Conservation (phyloP, 2,329 filamentous ascomycete species). For the Alternaria tenuissima region DNA sequence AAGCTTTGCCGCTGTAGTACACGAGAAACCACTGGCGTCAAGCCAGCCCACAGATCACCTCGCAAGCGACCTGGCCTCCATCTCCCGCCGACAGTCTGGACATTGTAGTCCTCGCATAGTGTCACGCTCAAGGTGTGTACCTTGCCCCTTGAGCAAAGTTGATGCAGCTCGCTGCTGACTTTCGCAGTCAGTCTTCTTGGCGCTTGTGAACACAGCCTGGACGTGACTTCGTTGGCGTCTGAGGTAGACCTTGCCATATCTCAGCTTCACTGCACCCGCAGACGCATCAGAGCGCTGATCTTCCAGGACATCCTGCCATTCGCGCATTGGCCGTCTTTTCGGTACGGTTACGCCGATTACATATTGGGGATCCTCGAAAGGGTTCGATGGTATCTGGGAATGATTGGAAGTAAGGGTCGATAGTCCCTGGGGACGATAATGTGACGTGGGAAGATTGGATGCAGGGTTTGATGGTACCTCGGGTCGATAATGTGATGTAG, state of each 20-base stretch:
- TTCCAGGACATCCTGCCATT: not conserved
- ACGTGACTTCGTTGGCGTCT: not conserved
- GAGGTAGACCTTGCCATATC: not conserved
- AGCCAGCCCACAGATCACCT: not conserved
- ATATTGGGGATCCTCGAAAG: conserved; percentile 5
- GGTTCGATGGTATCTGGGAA: not conserved
- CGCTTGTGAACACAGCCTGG: not conserved
- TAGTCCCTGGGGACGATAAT: not conserved
- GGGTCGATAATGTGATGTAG: not conserved
- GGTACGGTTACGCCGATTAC: not conserved
- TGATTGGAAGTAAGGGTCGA: not conserved
- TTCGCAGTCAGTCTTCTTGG: not conserved
- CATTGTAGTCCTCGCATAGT: not conserved
- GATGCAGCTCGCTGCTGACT: not conserved
- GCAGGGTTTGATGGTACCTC: not conserved
- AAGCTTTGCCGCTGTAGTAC: not conserved
- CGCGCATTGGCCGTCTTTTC: not conserved
- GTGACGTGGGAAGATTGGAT: not conserved
- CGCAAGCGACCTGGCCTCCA: not conserved
- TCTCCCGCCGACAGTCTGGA: not conserved
- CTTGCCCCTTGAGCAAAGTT: not conserved
- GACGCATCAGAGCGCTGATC: not conserved
- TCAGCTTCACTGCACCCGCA: not conserved
- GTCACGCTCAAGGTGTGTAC: not conserved
- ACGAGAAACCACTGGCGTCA: not conserved